A percentile compares a stretch with the other conserved stretches of the same genome.
Conservation (phyloP, 495 filamentous ascomycete species). For the Letharia lupina region DNA sequence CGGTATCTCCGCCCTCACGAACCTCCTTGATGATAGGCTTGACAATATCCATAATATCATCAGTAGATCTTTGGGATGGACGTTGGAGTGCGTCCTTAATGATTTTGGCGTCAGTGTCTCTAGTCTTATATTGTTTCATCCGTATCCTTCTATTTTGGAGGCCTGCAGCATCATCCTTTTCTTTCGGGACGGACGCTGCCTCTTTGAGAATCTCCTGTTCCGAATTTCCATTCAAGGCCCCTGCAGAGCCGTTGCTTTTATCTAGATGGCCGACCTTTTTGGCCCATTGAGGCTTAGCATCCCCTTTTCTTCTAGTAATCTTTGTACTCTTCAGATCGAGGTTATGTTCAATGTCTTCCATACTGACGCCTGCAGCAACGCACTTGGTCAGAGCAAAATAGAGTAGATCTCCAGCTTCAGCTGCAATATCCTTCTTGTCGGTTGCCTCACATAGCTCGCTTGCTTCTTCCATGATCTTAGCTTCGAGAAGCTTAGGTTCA, state of each 20-base stretch:
- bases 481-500: conserved; percentile 77
- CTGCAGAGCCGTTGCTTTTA: conserved; percentile 13
- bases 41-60: conserved; percentile 81
- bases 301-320: conserved; percentile 80
- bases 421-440: conserved; percentile 74
- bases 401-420: conserved; percentile 88
- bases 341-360: conserved; percentile 83
- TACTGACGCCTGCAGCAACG: conserved; percentile 66
- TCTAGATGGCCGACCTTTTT: conserved; percentile 63
- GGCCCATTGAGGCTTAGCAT: conserved; percentile 86
- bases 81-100: conserved; percentile 68
- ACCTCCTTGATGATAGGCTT: conserved; percentile 85
- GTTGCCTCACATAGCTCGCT: conserved; percentile 83
- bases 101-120: conserved; percentile 48
- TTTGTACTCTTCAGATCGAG: conserved; percentile 92
- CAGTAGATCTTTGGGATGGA: conserved; percentile 85
- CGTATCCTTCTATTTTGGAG: conserved; percentile 56
- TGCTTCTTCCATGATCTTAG: conserved; percentile 98
- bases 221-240: conserved; percentile 13
- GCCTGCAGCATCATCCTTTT: conserved; percentile 35
- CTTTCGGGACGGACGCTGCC: conserved; percentile 37
- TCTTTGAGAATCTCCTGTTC: conserved; percentile 33
- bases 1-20: conserved; percentile 70
- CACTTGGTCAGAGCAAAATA: conserved; percentile 94
- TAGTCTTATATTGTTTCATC: conserved; percentile 70